phyloP scores from a whole-genome alignment of 805 yeast genomes.

The Candida lessepsii region DNA sequence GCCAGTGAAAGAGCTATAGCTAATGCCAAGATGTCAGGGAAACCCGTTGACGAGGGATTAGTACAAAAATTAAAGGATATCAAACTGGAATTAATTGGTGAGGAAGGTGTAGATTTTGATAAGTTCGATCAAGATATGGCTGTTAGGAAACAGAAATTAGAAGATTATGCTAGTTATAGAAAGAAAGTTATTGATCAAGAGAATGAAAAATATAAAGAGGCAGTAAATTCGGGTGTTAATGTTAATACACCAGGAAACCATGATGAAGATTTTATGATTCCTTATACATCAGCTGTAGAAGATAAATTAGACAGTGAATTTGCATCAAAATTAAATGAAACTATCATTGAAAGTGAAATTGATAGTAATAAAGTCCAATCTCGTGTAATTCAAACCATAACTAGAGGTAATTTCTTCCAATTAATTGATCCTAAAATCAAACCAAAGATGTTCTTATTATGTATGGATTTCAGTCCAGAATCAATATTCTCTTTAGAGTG shows the following conservation, averaged over 20 bases:
- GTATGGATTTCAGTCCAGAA: conserved; percentile 82
- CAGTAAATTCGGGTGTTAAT: not conserved
- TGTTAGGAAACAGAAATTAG: conserved; percentile 50
- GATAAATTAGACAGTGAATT: conserved; percentile 61
- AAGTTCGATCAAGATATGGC: conserved; percentile 47
- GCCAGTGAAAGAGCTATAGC: conserved; percentile 61
- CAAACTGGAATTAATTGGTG: conserved; percentile 43
- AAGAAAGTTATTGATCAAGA: conserved; percentile 60
- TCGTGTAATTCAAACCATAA: conserved; percentile 66
- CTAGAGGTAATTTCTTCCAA: conserved; percentile 65
- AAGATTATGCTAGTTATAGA: conserved; percentile 57
- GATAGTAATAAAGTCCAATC: conserved; percentile 52
- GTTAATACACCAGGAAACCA: not conserved
- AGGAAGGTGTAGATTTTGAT: conserved; percentile 40
- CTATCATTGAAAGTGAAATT: conserved; percentile 53
- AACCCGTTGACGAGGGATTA: conserved; percentile 30
- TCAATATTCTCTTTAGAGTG: conserved; percentile 83
- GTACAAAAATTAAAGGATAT: conserved; percentile 32
- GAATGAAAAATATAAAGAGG: conserved; percentile 29
- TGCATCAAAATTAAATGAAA: conserved; percentile 54
- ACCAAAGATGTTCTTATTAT: conserved; percentile 66
- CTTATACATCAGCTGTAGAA: conserved; percentile 67
- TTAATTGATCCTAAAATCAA: conserved; percentile 42
- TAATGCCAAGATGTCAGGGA: conserved; percentile 49
- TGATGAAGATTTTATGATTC: conserved; percentile 43